Percentiles rank a stretch among this genome's conserved stretches.
Conservation (phyloP, 2,329 filamentous ascomycete species). For the Tolypocladium nubicola region DNA sequence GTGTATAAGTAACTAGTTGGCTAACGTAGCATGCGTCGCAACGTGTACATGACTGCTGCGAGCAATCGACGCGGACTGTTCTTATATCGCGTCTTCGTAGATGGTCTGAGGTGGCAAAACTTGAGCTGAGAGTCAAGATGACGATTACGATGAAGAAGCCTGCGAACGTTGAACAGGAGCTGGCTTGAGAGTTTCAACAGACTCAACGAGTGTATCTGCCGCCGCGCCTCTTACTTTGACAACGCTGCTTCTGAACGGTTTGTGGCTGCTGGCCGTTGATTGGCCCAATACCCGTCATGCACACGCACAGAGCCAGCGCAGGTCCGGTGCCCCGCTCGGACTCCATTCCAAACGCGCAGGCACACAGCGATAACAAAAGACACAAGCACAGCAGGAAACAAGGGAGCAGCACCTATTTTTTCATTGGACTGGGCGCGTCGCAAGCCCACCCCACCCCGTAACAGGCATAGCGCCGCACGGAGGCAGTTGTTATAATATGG, state of each 20-base stretch:
- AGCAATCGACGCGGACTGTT: neutral
- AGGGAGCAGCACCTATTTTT: neutral
- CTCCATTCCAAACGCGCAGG: neutral
- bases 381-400: neutral
- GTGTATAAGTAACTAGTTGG: conserved; percentile 2
- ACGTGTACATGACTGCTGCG: neutral
- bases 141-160: too few relatives aligned
- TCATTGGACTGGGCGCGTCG: neutral
- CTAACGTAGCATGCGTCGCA: neutral
- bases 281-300: neutral
- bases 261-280: too few relatives aligned
- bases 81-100: too few relatives aligned
- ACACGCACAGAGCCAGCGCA: neutral
- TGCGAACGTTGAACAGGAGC: too few relatives aligned
- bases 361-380: neutral
- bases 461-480: conserved; percentile 2
- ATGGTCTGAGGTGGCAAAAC: too few relatives aligned
- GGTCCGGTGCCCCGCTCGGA: neutral
- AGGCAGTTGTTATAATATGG: neutral
- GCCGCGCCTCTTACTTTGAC: too few relatives aligned
- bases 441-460: conserved; percentile 5
- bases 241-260: too few relatives aligned
- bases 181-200: too few relatives aligned
- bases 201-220: too few relatives aligned
- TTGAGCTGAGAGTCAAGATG: too few relatives aligned